Percentiles rank a stretch among this genome's conserved stretches.
Evolutionary conservation across 2,329 filamentous ascomycete genomes (phyloP).

Genomic region (Apiospora kogelbergensis): DNA sequence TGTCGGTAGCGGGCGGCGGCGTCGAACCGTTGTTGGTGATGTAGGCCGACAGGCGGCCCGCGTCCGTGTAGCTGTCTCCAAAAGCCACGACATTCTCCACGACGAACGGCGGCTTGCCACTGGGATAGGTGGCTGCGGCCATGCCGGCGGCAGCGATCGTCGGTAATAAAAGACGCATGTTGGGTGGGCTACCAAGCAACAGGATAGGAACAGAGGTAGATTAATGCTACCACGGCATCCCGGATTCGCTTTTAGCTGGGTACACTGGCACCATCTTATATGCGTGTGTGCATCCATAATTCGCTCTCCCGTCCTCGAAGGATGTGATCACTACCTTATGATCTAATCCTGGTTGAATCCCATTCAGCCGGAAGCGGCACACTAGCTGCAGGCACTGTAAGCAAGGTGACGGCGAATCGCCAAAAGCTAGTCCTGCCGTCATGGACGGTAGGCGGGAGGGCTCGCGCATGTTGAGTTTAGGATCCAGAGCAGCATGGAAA

Average conservation of each 20-base stretch:
- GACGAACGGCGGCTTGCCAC: slow-evolving; percentile 20
- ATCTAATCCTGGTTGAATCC: neutral
- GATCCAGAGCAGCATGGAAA: too few relatives aligned
- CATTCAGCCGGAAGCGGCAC: neutral
- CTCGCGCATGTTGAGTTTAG: neutral
- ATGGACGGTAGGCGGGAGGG: neutral
- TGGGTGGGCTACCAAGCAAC: neutral
- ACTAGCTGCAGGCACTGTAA: neutral
- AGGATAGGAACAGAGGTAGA: neutral
- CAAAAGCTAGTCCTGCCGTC: neutral
- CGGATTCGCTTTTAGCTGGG: neutral
- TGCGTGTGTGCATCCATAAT: neutral
- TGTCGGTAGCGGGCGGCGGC: slow-evolving; percentile 59
- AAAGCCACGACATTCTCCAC: slow-evolving; percentile 69
- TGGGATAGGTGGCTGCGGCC: slow-evolving; percentile 19
- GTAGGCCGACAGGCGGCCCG: slow-evolving; percentile 66
- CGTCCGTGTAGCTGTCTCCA: slow-evolving; percentile 77
- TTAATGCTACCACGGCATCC: neutral
- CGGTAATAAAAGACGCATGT: neutral
- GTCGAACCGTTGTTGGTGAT: slow-evolving; percentile 53
- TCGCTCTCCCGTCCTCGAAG: neutral
- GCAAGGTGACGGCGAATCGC: neutral
- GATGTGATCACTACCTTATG: neutral
- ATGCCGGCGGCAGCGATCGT: slow-evolving; percentile 9
- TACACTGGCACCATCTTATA: neutral